Conservation (phyloP, 2,329 filamentous ascomycete genomes). For the Pseudocercospora fuligena region DNA sequence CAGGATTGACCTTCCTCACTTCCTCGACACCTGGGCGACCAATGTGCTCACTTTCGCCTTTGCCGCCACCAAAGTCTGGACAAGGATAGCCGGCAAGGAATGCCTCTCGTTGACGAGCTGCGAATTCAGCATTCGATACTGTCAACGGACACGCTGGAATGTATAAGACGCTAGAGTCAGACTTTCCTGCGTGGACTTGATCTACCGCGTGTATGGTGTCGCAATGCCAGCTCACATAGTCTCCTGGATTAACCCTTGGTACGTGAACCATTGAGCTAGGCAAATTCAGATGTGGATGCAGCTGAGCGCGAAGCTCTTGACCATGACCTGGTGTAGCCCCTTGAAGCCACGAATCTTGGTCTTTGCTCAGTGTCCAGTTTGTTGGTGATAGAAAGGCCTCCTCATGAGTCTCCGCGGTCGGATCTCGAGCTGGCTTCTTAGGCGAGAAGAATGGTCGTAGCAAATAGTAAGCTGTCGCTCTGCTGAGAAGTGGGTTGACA, state of each 20-base stretch:
- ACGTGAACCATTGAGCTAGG: conserved; percentile 72
- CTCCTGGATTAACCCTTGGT: conserved; percentile 70
- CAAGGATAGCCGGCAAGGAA: conserved; percentile 64
- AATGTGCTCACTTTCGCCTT: conserved; percentile 63
- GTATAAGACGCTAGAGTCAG: conserved; percentile 84
- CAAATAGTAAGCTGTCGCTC: conserved; percentile 79
- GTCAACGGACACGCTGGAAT: conserved; percentile 87
- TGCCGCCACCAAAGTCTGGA: conserved; percentile 61
- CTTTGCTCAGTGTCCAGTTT: conserved; percentile 65
- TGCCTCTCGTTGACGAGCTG: conserved; percentile 70
- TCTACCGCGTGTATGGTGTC: conserved; percentile 79
- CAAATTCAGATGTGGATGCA: conserved; percentile 74
- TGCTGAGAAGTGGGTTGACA: conserved; percentile 76
- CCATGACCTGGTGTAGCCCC: conserved; percentile 71
- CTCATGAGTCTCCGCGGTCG: conserved; percentile 45
- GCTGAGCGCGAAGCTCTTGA: conserved; percentile 67
- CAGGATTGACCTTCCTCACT: conserved; percentile 42
- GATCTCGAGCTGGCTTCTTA: conserved; percentile 44
- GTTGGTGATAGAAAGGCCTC: conserved; percentile 54
- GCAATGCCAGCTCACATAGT: conserved; percentile 81
- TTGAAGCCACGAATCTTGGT: conserved; percentile 66
- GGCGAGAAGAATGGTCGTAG: conserved; percentile 82
- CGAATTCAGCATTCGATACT: conserved; percentile 71
- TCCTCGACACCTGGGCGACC: conserved; percentile 48
- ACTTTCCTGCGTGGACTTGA: conserved; percentile 70